Evolutionary conservation across 768 basidiomycete species (phyloP).

Genomic region (Termitomyces sp.): DNA sequence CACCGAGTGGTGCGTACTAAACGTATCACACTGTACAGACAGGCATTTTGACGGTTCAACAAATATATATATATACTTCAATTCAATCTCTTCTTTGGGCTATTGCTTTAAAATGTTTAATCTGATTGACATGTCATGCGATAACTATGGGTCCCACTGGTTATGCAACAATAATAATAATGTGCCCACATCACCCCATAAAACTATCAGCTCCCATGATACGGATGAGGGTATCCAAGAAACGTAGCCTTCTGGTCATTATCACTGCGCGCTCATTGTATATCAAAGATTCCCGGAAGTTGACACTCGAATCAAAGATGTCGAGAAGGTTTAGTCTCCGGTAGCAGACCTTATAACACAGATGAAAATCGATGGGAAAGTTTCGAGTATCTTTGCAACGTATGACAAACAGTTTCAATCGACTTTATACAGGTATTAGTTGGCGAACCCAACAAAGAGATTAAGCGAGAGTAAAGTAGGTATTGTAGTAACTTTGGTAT

Average conservation of each 20-base stretch:
- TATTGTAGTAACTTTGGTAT: slow-evolving; percentile 15
- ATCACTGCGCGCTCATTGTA: background rate
- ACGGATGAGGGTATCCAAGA: background rate
- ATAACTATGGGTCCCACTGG: background rate
- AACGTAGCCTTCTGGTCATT: background rate
- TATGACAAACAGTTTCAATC: background rate
- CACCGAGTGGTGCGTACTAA: too few relatives aligned
- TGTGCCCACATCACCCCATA: background rate
- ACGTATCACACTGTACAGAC: too few relatives aligned
- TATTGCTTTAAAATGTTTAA: background rate
- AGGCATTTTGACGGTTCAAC: background rate
- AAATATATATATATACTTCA: background rate
- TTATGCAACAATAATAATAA: background rate
- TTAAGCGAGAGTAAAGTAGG: slow-evolving; percentile 10
- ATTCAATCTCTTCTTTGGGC: background rate
- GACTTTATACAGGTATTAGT: slow-evolving; percentile 7
- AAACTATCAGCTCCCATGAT: background rate
- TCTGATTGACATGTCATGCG: background rate
- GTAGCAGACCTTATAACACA: too few relatives aligned
- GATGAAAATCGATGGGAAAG: too few relatives aligned
- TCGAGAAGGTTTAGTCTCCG: too few relatives aligned
- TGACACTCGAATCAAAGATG: background rate
- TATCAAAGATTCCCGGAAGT: background rate
- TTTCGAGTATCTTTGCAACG: background rate
- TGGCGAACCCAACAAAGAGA: slow-evolving; percentile 1